phyloP scores from a whole-genome alignment of 768 basidiomycete species.

The Pseudohyphozyma bogoriensis region DNA sequence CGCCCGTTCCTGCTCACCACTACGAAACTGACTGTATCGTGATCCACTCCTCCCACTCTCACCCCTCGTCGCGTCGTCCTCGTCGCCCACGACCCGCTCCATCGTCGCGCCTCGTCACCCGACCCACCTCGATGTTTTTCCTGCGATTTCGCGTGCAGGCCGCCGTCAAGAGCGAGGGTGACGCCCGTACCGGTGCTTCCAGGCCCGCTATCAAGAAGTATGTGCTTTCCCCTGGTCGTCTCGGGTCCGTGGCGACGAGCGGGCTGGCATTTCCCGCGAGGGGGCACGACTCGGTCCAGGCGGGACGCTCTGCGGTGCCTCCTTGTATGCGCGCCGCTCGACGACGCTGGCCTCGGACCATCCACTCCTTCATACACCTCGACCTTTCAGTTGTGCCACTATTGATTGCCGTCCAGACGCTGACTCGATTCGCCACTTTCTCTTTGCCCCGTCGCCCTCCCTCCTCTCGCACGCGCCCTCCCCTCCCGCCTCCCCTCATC shows the following conservation, averaged over 20 bases:
- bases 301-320: not conserved
- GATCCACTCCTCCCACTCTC: not conserved
- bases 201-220: slow-evolving; percentile 71
- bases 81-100: not conserved
- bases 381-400: not conserved
- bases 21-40: not conserved
- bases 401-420: not conserved
- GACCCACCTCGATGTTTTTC: not conserved
- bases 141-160: slow-evolving; percentile 30
- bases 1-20: not conserved
- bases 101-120: not conserved
- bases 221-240: slow-evolving; percentile 32
- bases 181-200: slow-evolving; percentile 62
- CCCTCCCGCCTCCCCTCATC: not conserved
- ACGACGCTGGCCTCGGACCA: not conserved
- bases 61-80: not conserved
- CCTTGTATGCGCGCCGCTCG: not conserved
- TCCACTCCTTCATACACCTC: too few species aligned
- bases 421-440: not conserved
- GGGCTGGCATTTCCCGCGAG: not conserved
- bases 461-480: not conserved
- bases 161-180: slow-evolving; percentile 46
- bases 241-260: not conserved
- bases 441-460: not conserved
- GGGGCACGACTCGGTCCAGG: not conserved